These are phyloP conservation scores for Fraxinus cuspidata DNA, from an alignment of 257 asterid species.

Conservation along the genomic window DNA sequence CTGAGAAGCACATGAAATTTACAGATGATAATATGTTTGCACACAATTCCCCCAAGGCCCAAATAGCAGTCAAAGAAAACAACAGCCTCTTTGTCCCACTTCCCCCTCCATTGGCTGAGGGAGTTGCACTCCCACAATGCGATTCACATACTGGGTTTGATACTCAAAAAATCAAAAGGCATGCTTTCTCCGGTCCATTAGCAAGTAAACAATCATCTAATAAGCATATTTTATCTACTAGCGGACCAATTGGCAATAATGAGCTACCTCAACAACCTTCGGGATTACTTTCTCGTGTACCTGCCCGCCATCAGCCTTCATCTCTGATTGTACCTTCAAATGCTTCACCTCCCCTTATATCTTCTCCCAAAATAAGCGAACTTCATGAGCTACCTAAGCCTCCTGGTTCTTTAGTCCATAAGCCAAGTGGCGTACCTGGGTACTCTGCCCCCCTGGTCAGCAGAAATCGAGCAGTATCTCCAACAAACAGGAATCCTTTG, in stretches of 20 bases:
- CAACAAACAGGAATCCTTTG: conserved; percentile 52
- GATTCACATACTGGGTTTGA: conserved; percentile 57
- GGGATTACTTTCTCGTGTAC: conserved; percentile 47
- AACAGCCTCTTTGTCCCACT: conserved; percentile 63
- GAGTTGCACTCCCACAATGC: conserved; percentile 41
- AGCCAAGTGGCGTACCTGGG: conserved; percentile 56
- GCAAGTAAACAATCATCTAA: conserved; percentile 68
- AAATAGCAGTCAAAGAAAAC: conserved; percentile 43
- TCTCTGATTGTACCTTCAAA: conserved; percentile 46
- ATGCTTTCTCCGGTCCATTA: conserved; percentile 85
- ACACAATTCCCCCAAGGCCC: conserved; percentile 43
- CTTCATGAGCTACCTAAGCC: conserved; percentile 99
- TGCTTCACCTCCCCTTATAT: conserved; percentile 62
- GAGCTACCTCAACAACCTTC: conserved; percentile 52
- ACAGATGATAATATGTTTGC: conserved; percentile 45
- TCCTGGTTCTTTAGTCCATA: conserved; percentile 63
- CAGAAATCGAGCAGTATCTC: conserved; percentile 63
- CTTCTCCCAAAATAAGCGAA: conserved; percentile 86
- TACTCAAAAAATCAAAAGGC: conserved; percentile 48
- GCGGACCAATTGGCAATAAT: conserved; percentile 58
- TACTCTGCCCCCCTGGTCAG: conserved; percentile 78
- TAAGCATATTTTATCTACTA: conserved; percentile 48
- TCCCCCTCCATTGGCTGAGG: conserved; percentile 70
- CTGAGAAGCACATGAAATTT: conserved; percentile 52
- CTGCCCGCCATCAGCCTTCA: conserved; percentile 50